Conservation (phyloP, 2,329 filamentous ascomycete genomes). For the Claviceps citrina region DNA sequence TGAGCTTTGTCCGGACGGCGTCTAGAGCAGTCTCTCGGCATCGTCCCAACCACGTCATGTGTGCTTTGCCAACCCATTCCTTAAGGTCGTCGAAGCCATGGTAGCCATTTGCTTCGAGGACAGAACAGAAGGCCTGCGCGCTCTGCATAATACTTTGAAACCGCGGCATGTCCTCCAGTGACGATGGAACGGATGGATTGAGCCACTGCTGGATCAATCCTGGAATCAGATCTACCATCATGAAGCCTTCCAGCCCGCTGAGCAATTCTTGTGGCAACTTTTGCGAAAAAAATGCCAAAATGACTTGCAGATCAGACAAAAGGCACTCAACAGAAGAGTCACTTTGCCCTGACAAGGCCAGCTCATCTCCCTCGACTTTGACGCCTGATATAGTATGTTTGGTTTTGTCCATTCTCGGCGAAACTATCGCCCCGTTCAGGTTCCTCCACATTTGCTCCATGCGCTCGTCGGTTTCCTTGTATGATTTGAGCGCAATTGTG, state of each 20-base stretch:
- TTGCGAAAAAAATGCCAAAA: conserved; percentile 36
- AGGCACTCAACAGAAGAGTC: conserved; percentile 33
- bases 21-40: conserved; percentile 68
- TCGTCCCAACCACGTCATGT: conserved; percentile 72
- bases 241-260: conserved; percentile 45
- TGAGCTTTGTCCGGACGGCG: conserved; percentile 53
- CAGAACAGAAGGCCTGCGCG: conserved; percentile 47
- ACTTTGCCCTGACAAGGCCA: conserved; percentile 28
- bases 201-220: conserved; percentile 62
- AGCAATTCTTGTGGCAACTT: conserved; percentile 40
- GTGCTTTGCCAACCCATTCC: conserved; percentile 68
- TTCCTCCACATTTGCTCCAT: conserved; percentile 47
- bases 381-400: conserved; percentile 23
- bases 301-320: conserved; percentile 35
- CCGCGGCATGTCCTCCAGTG: conserved; percentile 50
- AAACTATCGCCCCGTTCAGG: conserved; percentile 44
- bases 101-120: conserved; percentile 48
- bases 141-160: conserved; percentile 59
- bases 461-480: conserved; percentile 44
- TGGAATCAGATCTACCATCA: conserved; percentile 55
- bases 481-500: conserved; percentile 39
- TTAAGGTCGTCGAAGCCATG: conserved; percentile 45
- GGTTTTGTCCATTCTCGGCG: conserved; percentile 38
- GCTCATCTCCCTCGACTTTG: conserved; percentile 23
- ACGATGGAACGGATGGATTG: conserved; percentile 57